Evolutionary conservation across 2,329 filamentous ascomycete genomes (phyloP), one percentile per base, ranked within the genome.

Genomic region (Apiospora malaysiana): DNA sequence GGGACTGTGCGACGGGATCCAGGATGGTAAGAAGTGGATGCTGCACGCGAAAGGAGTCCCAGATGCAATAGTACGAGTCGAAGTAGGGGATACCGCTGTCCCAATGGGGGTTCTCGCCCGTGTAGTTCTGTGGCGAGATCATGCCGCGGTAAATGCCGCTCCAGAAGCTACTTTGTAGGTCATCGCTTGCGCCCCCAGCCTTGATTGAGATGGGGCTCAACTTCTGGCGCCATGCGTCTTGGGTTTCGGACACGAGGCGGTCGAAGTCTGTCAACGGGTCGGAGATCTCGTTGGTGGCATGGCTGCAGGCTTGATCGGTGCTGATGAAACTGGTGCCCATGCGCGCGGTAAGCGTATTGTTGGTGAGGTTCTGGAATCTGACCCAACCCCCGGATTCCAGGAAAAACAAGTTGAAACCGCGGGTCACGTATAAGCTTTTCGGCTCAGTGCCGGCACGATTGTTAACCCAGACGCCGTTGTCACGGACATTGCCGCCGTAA

Each of bases 81-180:
- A 89, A 91, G 73, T 91, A 92, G 3, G 89, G 89, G 69, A 91
- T 87, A 0, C 84, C 83, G 32, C 86, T 90, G 46, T 87, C 77
- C 90, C 90, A 92, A 0, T 88, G 78, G 4, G 88, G 88, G 65
- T 91, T 91, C 76, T 91, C 90, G 0, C 87, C 88, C 0, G 90
- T 91, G 74, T 91, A 91, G 75, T 92, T 90, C 75, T 91, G 89
- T 1, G 90, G 89, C 42, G 86, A 89, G 72, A 91, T 89, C 85
- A 91, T 87, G 0, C 85, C 81, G 27, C 89, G 83, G 73, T 91
- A 91, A 6, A 87, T 79, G 1, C 89, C 89, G 71, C 88, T 90
- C 88, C 88, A 92, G 75, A 92, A 91, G 7, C 86, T 85, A 9
- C 79, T 87, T 73, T 89, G 85, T 0, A 91, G 75, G 3, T 83